Percentiles rank a stretch among this genome's conserved stretches.
Evolutionary conservation across 2,329 filamentous ascomycete genomes (phyloP).

Genomic region (Neopestalotiopsis rosae): DNA sequence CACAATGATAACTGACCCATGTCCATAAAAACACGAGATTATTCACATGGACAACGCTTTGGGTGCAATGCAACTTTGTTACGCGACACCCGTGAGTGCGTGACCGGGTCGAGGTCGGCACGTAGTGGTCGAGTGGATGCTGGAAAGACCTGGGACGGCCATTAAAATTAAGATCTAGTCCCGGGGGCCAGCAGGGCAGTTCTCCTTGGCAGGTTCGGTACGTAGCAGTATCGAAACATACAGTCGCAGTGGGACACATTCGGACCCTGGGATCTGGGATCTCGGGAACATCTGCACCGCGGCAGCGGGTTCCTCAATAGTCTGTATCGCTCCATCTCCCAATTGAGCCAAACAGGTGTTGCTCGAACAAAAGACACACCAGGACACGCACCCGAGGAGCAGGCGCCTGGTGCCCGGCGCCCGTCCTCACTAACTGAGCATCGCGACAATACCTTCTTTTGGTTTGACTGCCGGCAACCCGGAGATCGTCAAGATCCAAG

Average conservation of each 20-base stretch:
- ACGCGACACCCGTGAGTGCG: not conserved
- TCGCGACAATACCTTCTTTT: not conserved
- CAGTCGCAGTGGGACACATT: not conserved
- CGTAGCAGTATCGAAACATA: not conserved
- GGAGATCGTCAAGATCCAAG: not conserved
- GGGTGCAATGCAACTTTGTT: not conserved
- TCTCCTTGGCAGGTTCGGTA: not conserved
- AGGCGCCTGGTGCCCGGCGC: not conserved
- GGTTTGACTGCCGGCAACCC: not conserved
- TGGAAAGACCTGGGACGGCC: not conserved
- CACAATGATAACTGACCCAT: not conserved
- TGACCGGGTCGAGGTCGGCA: not conserved
- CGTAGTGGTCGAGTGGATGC: not conserved
- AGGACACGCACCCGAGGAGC: not conserved
- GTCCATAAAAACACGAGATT: not conserved
- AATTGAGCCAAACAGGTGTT: not conserved
- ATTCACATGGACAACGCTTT: not conserved
- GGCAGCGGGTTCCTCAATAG: slow-evolving; percentile 15
- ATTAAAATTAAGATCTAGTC: not conserved
- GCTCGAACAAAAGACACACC: not conserved
- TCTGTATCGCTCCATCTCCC: slow-evolving; percentile 11
- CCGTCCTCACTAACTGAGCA: not conserved
- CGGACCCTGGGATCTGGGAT: slow-evolving; percentile 15
- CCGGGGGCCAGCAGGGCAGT: not conserved
- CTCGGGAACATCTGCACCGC: slow-evolving; percentile 16